Base-by-base conservation (phyloP, 2,329 filamentous ascomycete genomes). In the Aspergillus sojae region DNA sequence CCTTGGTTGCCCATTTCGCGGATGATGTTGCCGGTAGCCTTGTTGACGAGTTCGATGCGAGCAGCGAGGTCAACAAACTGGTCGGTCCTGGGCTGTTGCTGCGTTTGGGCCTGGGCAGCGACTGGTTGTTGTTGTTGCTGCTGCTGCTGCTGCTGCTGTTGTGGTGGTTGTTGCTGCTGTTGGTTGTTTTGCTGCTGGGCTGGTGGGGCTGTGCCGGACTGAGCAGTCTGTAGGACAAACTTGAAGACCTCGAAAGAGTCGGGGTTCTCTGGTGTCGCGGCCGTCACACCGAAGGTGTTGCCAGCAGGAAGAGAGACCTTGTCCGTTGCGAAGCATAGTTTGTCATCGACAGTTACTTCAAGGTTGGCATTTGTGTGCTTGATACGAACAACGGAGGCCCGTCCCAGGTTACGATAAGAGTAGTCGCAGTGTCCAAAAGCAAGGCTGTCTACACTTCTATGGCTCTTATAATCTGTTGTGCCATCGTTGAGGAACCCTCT, bases 181-280 rank as follows among this genome's bases (percentile, higher is more conserved):
- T 50, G 45, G 56, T 59, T 57, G 55, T 57, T 34, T 46, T 67
- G 65, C 53, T 63, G 64, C 59, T 67, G 62, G 14, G 56, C 58
- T 30, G 68, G 62, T 23, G 68, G 62, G 12, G 63, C 65, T 12
- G 70, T 58, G 21, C 69, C 62, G 21, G 69, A 65, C 28, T 67
- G 64, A 70, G 60, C 63, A 52, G 86, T 89, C 73, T 89, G 87
- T 58, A 95, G 87, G 41, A 91, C 85, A 74, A 98, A 86, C 76
- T 94, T 96, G 83, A 94, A 95, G 68, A 97, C 79, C 79, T 99
- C 95, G 73, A 97, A 96, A 5, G 93, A 96, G 80, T 99, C 95
- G 0, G 95, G 93, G 71, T 89, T 94, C 69, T 98, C 94, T 34
- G 92, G 91, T 3, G 92, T 94, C 19, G 92, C 91, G 48, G 94